Conservation (phyloP, 345 rosid species). For the Syzygium jambos region DNA sequence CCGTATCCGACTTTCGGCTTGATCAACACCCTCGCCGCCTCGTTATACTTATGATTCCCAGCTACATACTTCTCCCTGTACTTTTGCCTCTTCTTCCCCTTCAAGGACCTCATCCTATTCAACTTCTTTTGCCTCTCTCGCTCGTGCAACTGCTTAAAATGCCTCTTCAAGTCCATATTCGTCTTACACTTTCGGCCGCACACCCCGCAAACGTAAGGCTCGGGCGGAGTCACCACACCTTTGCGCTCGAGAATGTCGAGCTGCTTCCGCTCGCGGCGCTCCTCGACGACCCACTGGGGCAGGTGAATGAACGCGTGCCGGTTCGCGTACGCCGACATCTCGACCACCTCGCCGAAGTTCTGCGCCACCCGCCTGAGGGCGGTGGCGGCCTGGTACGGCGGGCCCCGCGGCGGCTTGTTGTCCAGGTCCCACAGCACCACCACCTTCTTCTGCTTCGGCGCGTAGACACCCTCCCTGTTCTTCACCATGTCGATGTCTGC, state of each 20-base stretch:
- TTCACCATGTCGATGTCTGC: conserved; percentile 78
- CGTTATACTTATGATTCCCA: conserved; percentile 73
- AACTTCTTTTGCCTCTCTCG: conserved; percentile 82
- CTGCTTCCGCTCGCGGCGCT: conserved; percentile 48
- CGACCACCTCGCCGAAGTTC: conserved; percentile 58
- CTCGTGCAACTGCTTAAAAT: conserved; percentile 85
- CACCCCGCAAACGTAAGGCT: conserved; percentile 58
- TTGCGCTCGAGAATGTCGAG: conserved; percentile 62
- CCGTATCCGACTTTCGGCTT: conserved; percentile 73
- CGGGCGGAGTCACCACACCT: conserved; percentile 24
- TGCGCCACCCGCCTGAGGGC: conserved; percentile 51
- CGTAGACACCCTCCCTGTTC: conserved; percentile 60
- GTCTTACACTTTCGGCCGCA: conserved; percentile 87
- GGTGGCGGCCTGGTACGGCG: conserved; percentile 66
- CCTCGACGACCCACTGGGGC: conserved; percentile 65
- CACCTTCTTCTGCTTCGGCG: conserved; percentile 59
- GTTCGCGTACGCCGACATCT: conserved; percentile 84
- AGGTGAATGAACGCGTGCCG: conserved; percentile 84
- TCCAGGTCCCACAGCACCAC: conserved; percentile 94
- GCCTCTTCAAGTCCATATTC: conserved; percentile 71
- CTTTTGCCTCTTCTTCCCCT: conserved; percentile 74
- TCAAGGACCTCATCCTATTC: conserved; percentile 65
- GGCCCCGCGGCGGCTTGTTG: conserved; percentile 89
- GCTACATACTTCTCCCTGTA: conserved; percentile 57
- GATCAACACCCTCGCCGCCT: conserved; percentile 55